Evolutionary conservation across 345 rosid species (phyloP), one percentile per base, ranked within the genome.

Genomic region (Gossypium arboreum): DNA sequence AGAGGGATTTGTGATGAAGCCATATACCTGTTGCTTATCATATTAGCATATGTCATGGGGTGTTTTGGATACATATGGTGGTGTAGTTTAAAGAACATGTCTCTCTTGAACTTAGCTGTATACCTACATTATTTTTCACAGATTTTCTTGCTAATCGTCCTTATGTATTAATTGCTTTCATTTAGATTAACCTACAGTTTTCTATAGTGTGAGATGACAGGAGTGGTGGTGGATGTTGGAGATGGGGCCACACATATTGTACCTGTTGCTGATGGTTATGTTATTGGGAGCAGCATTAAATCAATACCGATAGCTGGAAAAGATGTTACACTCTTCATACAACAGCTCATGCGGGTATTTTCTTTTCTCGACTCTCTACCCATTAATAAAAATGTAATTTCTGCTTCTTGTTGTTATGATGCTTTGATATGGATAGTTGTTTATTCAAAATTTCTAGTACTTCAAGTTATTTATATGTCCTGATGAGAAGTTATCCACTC

Each of bases 181-280:
- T 80, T 75, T 79, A 69, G 77, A 82, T 81, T 91, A 88, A 90
- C 86, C 76, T 60, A 73, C 58, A 64, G 25, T 82, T 88, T 64
- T 82, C 68, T 72, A 79, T 84, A 94, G 98, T 92, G 98, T 86
- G 98, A 94, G 96, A 94, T 94, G 98, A 94, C 98, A 91, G 98
- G 99, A 75, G 98, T 95, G 75, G 97, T 95, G 44, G 96, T 95
- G 50, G 99, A 95, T 87, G 87, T 93, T 84, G 99, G 99, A 79
- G 98, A 95, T 81, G 98, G 99, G 59, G 92, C 99, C 29, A 90
- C 97, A 73, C 92, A 87, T 80, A 83, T 95, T 68, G 98, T 95
- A 68, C 99, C 98, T 22, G 98, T 95, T 78, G 99, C 99, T 72
- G 99, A 95, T 73, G 99, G 99, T 74, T 95, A 95, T 87, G 99